These are phyloP conservation scores for Pseudocercospora musae DNA, from an alignment of 2,329 filamentous ascomycete species.

Conservation along the genomic window DNA sequence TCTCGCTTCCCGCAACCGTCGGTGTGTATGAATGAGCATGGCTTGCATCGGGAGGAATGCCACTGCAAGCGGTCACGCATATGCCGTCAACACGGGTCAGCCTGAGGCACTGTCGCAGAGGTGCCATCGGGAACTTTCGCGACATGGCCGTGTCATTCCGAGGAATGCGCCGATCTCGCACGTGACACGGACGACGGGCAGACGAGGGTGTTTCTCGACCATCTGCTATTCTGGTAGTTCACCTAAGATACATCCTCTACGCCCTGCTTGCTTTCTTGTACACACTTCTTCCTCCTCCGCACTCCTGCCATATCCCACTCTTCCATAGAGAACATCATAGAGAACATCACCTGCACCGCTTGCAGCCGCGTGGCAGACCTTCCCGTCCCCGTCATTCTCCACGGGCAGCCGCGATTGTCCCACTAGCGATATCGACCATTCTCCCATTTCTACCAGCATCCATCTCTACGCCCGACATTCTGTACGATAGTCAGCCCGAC, in stretches of 20 bases:
- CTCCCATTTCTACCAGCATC: not conserved
- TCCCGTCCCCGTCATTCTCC: conserved; percentile 4
- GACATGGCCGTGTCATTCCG: not conserved
- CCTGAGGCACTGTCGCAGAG: not conserved
- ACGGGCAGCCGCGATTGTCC: conserved; percentile 10
- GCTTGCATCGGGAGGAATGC: conserved; percentile 2
- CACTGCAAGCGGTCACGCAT: not conserved
- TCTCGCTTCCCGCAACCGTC: not conserved
- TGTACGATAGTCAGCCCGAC: not conserved
- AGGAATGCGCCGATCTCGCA: not conserved
- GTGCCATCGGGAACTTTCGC: not conserved
- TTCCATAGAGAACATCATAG: not conserved
- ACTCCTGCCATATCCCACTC: not conserved
- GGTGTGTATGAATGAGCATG: not conserved
- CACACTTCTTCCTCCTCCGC: not conserved
- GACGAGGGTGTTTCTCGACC: not conserved
- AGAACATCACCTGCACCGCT: not conserved
- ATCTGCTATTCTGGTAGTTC: not conserved
- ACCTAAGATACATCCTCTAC: too few relatives aligned
- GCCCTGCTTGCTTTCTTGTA: not conserved
- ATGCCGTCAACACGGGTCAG: too few relatives aligned
- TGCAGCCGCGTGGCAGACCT: not conserved
- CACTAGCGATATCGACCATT: not conserved
- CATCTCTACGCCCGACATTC: not conserved
- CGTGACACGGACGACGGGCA: too few relatives aligned